Conservation (phyloP, 1,139 yeast genomes). For the Pichia sp. region DNA sequence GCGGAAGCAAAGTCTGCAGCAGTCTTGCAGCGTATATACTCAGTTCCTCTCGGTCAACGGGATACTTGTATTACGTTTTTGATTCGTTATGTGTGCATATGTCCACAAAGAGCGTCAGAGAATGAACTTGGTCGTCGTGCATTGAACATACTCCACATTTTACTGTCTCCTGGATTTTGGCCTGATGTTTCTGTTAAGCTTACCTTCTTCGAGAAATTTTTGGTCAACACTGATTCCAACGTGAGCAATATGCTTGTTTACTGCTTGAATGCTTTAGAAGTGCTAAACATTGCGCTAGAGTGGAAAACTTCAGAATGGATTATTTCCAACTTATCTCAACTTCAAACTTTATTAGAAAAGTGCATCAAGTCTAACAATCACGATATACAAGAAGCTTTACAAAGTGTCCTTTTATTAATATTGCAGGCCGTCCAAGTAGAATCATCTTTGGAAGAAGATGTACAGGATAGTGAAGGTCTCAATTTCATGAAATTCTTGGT, state of each 20-base stretch:
- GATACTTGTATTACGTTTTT: slow-evolving; percentile 92
- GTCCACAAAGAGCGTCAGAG: slow-evolving; percentile 81
- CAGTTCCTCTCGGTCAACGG: slow-evolving; percentile 72
- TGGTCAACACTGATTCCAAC: slow-evolving; percentile 72
- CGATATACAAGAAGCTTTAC: slow-evolving; percentile 77
- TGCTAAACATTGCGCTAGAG: slow-evolving; percentile 76
- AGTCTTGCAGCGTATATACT: slow-evolving; percentile 35
- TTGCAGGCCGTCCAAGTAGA: slow-evolving; percentile 54
- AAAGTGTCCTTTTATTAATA: slow-evolving; percentile 64
- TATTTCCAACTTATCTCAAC: slow-evolving; percentile 57
- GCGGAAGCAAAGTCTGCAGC: not conserved
- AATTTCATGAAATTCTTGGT: slow-evolving; percentile 61
- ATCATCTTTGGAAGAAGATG: slow-evolving; percentile 48
- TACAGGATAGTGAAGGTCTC: slow-evolving; percentile 46
- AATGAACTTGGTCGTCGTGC: slow-evolving; percentile 80
- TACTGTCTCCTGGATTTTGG: slow-evolving; percentile 75
- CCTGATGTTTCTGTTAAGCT: slow-evolving; percentile 81
- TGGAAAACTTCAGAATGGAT: slow-evolving; percentile 79
- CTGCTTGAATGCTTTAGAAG: slow-evolving; percentile 87
- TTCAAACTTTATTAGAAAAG: slow-evolving; percentile 74
- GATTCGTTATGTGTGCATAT: slow-evolving; percentile 81
- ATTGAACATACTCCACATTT: slow-evolving; percentile 64
- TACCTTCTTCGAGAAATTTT: slow-evolving; percentile 79
- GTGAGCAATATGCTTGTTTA: slow-evolving; percentile 61
- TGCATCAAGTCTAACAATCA: slow-evolving; percentile 79